Conservation (phyloP, 129 eudicot species). For the Arctium minus region DNA sequence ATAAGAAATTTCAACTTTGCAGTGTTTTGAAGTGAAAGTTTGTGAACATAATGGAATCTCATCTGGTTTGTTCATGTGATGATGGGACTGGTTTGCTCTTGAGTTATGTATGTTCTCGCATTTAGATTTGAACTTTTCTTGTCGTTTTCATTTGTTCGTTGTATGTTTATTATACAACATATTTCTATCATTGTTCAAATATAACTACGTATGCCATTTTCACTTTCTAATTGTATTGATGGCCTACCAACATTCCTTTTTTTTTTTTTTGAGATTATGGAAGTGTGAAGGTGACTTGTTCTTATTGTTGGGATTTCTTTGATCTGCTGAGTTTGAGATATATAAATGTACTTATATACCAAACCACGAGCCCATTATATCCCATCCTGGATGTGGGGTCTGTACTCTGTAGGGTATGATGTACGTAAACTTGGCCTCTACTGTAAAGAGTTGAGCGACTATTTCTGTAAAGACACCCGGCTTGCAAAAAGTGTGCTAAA, state of each 20-base stretch:
- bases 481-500: too few species aligned
- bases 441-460: background rate
- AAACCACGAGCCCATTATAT: background rate
- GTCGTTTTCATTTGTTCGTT: conserved; percentile 2
- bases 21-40: conserved; percentile 52
- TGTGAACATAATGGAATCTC: conserved; percentile 21
- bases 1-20: conserved; percentile 22
- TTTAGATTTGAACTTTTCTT: background rate
- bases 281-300: conserved; percentile 8
- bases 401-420: too few species aligned
- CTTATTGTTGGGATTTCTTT: background rate
- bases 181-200: conserved; percentile 3
- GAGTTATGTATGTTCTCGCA: conserved; percentile 19
- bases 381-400: background rate
- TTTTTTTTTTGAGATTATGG: background rate
- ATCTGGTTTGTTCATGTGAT: conserved; percentile 13
- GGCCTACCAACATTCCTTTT: background rate
- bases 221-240: background rate
- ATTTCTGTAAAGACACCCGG: too few species aligned
- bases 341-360: background rate
- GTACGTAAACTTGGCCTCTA: too few species aligned
- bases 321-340: background rate
- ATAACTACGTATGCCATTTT: conserved; percentile 1
- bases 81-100: conserved; percentile 15
- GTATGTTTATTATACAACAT: background rate